phyloP scores from a whole-genome alignment of 2,329 filamentous ascomycete species.

The Talaromyces sp. region DNA sequence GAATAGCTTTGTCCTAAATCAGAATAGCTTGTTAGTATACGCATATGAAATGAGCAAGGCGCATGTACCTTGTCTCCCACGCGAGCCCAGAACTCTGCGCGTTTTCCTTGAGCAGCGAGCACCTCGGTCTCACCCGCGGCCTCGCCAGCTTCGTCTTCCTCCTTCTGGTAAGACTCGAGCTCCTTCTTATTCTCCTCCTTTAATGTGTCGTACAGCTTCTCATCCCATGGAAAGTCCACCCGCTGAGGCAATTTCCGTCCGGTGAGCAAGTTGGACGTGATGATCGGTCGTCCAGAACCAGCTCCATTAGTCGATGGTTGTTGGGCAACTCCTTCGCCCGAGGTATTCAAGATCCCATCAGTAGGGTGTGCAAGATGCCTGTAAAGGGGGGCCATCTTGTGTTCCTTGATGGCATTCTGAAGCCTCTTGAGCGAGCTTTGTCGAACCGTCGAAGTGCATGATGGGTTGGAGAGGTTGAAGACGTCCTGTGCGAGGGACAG shows the following conservation, averaged over 20 bases:
- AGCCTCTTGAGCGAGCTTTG: conserved; percentile 56
- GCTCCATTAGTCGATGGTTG: conserved; percentile 32
- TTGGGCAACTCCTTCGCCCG: conserved; percentile 59
- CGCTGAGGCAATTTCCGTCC: conserved; percentile 61
- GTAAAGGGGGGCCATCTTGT: conserved; percentile 66
- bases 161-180: conserved; percentile 71
- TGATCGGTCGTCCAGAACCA: conserved; percentile 45
- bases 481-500: conserved; percentile 63
- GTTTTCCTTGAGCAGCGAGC: conserved; percentile 84
- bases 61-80: conserved; percentile 84
- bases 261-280: conserved; percentile 70
- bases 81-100: conserved; percentile 91
- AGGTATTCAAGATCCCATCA: conserved; percentile 73
- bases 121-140: conserved; percentile 96
- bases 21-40: not conserved
- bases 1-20: conserved; percentile 81
- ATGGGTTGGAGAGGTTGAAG: conserved; percentile 62
- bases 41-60: not conserved
- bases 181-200: conserved; percentile 74
- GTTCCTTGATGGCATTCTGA: conserved; percentile 59
- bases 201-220: conserved; percentile 74
- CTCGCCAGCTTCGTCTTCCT: conserved; percentile 90
- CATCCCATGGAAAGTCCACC: conserved; percentile 82
- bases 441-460: conserved; percentile 49
- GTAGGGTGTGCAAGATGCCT: conserved; percentile 61